Conservation (phyloP, 129 eudicot species). For the Arctium minus region DNA sequence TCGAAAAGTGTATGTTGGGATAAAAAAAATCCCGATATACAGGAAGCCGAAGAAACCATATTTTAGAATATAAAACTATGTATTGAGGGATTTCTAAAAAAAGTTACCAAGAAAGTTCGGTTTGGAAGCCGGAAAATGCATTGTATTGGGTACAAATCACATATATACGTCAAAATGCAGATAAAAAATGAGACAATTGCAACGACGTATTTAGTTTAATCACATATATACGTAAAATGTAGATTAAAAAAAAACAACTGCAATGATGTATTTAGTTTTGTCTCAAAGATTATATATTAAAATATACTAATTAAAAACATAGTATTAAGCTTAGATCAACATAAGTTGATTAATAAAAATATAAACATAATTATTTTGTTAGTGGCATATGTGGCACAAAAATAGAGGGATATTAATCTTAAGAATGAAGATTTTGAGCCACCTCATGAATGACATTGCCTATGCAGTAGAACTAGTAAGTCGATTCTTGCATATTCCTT, state of each 20-base stretch:
- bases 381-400: not conserved
- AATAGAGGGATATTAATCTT: not conserved
- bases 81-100: not conserved
- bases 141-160: not conserved
- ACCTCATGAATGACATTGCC: too few relatives aligned
- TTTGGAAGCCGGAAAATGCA: not conserved
- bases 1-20: not conserved
- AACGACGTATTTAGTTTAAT: not conserved
- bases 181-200: not conserved
- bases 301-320: too few relatives aligned
- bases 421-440: not conserved
- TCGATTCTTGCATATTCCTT: too few relatives aligned
- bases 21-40: not conserved
- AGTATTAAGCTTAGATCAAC: not conserved
- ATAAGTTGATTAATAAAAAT: not conserved
- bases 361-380: not conserved
- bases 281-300: not conserved
- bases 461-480: too few relatives aligned
- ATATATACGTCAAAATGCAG: not conserved
- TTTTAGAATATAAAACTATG: not conserved
- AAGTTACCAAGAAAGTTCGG: not conserved
- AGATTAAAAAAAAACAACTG: not conserved
- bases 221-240: not conserved
- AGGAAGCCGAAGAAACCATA: not conserved
- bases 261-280: not conserved